phyloP scores from a whole-genome alignment of 2,329 filamentous ascomycete species.

The Trichoderma pleuroti region DNA sequence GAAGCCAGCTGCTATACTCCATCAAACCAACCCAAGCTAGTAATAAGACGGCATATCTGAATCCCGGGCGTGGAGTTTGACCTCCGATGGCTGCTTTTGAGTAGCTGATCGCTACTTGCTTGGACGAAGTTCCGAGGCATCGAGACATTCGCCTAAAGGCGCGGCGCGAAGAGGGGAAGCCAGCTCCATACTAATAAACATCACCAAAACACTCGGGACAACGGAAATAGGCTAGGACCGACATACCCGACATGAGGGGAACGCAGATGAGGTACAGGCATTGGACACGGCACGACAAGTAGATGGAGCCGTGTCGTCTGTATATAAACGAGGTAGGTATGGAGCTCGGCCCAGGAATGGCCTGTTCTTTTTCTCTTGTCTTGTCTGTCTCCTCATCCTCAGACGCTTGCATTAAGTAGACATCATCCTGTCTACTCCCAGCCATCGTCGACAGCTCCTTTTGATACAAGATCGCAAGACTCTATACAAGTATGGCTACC shows the following conservation, averaged over 20 bases:
- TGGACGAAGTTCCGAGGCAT: background rate
- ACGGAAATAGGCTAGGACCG: constrained; percentile 11
- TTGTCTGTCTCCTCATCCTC: background rate
- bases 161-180: background rate
- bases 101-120: background rate
- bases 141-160: background rate
- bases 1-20: background rate
- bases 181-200: background rate
- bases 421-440: background rate
- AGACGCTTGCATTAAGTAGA: background rate
- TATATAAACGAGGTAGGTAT: constrained; percentile 4
- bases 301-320: background rate
- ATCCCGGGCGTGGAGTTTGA: background rate
- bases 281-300: background rate
- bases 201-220: background rate
- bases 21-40: background rate
- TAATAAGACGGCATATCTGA: background rate
- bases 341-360: background rate
- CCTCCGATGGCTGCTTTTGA: background rate
- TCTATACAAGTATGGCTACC: constrained; percentile 14
- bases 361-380: background rate
- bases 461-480: background rate
- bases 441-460: background rate
- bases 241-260: background rate
- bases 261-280: background rate